Evolutionary conservation across 139 green algal species (phyloP).

Genomic region (Tetraselmis chui): DNA sequence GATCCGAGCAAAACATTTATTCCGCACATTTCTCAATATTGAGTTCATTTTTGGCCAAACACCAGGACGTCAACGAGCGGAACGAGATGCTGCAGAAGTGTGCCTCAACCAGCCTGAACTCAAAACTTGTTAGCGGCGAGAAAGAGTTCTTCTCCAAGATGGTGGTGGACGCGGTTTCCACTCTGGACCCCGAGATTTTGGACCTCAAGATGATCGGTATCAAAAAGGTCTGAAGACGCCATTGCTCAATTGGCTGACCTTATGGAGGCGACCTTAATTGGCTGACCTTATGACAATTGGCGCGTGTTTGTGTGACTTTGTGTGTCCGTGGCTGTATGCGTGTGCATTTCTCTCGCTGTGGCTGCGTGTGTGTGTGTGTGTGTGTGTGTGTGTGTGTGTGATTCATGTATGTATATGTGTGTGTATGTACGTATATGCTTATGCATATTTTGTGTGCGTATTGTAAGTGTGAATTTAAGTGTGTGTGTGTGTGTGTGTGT

Average conservation of each 20-base stretch:
- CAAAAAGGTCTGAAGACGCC: slow-evolving; percentile 87
- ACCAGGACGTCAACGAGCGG: slow-evolving; percentile 45
- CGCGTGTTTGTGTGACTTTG: no score
- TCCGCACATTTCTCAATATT: no score
- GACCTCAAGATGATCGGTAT: slow-evolving; percentile 89
- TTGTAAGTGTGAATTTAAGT: no score
- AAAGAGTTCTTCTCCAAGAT: slow-evolving; percentile 97
- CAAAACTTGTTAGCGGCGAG: slow-evolving; percentile 92
- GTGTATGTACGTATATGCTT: no score
- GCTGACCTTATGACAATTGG: slow-evolving; percentile 27
- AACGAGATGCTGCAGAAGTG: slow-evolving; percentile 85
- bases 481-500: neutral
- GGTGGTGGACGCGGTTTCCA: slow-evolving; percentile 88
- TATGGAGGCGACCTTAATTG: slow-evolving; percentile 19
- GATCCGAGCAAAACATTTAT: no score
- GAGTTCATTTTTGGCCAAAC: no score
- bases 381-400: no score
- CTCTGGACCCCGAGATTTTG: slow-evolving; percentile 70
- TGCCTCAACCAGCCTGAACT: slow-evolving; percentile 89
- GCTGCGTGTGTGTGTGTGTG: no score
- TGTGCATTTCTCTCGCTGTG: no score
- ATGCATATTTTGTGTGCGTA: no score
- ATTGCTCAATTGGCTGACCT: slow-evolving; percentile 1
- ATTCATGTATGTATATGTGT: no score
- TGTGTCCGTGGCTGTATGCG: no score